These are phyloP conservation scores for Alternaria metachromatica DNA, from an alignment of 2,329 filamentous ascomycete genomes.

Conservation along the genomic window DNA sequence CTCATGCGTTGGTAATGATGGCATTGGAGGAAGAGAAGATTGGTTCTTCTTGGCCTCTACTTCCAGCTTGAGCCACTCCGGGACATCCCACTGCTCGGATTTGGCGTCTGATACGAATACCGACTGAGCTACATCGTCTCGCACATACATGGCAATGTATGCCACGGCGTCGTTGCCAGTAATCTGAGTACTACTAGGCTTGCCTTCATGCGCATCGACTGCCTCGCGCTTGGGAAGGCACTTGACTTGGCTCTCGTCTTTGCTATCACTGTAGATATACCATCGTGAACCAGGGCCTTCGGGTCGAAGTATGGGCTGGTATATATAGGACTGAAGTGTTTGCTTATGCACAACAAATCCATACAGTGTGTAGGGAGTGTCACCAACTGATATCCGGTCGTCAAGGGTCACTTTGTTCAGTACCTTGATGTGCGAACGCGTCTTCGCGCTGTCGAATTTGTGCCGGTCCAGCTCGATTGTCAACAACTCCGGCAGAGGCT, in stretches of 20 bases:
- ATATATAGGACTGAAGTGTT: slow-evolving; percentile 63
- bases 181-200: slow-evolving; percentile 45
- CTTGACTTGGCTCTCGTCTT: slow-evolving; percentile 61
- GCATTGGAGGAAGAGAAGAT: slow-evolving; percentile 17
- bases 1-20: slow-evolving; percentile 14
- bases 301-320: slow-evolving; percentile 66
- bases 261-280: slow-evolving; percentile 65
- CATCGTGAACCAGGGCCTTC: slow-evolving; percentile 62
- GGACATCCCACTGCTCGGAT: slow-evolving; percentile 56
- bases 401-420: slow-evolving; percentile 63
- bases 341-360: slow-evolving; percentile 67
- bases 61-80: slow-evolving; percentile 47
- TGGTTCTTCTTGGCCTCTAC: slow-evolving; percentile 32
- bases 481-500: slow-evolving; percentile 56
- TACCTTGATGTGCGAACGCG: slow-evolving; percentile 64
- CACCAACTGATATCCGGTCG: slow-evolving; percentile 59
- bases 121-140: slow-evolving; percentile 53
- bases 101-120: slow-evolving; percentile 52
- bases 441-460: slow-evolving; percentile 57
- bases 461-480: slow-evolving; percentile 65
- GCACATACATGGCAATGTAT: slow-evolving; percentile 64
- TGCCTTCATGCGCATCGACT: slow-evolving; percentile 59
- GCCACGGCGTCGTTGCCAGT: slow-evolving; percentile 57
- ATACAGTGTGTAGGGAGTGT: slow-evolving; percentile 62
- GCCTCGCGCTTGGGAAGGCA: slow-evolving; percentile 64